Base-by-base conservation (phyloP, 495 filamentous ascomycete genomes). In the Penicillium cataractarum region DNA sequence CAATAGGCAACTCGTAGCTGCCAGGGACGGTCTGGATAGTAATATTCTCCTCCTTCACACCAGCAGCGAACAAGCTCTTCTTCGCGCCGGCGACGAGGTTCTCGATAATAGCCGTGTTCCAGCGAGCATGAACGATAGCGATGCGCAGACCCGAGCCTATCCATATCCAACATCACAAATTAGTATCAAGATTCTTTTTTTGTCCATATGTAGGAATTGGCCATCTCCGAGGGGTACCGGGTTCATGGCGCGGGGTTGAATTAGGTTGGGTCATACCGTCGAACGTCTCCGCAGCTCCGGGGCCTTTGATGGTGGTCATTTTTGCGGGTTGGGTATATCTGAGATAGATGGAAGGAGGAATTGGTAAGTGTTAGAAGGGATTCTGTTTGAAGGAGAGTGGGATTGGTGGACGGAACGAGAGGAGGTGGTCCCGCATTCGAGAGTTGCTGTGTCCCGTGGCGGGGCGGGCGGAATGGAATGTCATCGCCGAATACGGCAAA, bases 61-160 rank as follows among this genome's bases (percentile, higher is more conserved):
- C 96, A 54, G 88, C 84, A 31, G 82, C 80, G 3, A 83, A 62
- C 27, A 93, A 82, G 39, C 78, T 78, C 60, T 85, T 85, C 64
- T 83, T 85, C 8, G 88, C 83, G 57, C 95, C 95, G 29, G 83
- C 81, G 46, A 99, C 82, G 22, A 99, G 86, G 33, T 89, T 82
- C 31, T 89, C 86, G 75, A 98, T 94, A 62, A 92, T 84, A 33
- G 66, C 76, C 53, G 83, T 87, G 77, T 98, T 99, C 95, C 95
- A 99, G 63, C 95, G 87, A 26, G 93, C 95, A 77, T 97, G 95
- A 32, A 99, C 86, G 69, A 99, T 97, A 57, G 90, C 93, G 71
- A 99, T 89, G 65, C 95, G 91, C 62, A 99, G 85, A 62, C 81
- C 83, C 68, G 90, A 90, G 70, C 95, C 95, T 90, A 54, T 8